phyloP scores from a whole-genome alignment of 345 rosid genomes.

The Populus tremula region DNA sequence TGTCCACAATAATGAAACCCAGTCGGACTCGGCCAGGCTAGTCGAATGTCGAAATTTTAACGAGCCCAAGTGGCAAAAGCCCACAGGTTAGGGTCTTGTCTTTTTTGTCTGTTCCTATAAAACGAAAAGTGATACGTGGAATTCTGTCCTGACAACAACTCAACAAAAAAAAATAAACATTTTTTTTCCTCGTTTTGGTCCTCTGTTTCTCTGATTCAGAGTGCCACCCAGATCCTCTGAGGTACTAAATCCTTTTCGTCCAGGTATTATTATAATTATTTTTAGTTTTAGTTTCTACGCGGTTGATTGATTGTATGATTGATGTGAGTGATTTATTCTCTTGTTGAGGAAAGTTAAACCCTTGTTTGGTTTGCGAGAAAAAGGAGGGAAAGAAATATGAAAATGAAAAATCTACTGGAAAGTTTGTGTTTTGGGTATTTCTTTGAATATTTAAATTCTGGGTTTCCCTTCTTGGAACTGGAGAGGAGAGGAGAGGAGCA shows the following conservation, averaged over 20 bases:
- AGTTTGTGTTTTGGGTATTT: not conserved
- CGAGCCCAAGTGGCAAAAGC: not conserved
- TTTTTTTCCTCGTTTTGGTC: not conserved
- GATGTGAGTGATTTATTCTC: not conserved
- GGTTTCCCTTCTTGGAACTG: too few relatives aligned
- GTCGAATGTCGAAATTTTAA: not conserved
- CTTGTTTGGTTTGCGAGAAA: not conserved
- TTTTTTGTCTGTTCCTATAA: not conserved
- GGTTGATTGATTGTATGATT: not conserved
- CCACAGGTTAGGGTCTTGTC: not conserved
- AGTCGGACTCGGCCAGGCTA: not conserved
- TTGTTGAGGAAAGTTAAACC: not conserved
- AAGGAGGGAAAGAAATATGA: not conserved
- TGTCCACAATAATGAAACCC: too few relatives aligned
- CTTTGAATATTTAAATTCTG: too few relatives aligned
- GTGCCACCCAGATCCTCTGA: not conserved
- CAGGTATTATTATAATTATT: not conserved
- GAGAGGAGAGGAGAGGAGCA: too few relatives aligned
- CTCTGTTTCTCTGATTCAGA: not conserved
- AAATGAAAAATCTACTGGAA: not conserved
- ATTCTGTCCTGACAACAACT: not conserved
- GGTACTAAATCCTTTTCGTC: not conserved
- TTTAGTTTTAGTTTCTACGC: not conserved
- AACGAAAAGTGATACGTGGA: not conserved
- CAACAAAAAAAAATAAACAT: not conserved